These are phyloP conservation scores for Kwoniella heveanensis DNA, from an alignment of 768 basidiomycete species.

Conservation along the genomic window DNA sequence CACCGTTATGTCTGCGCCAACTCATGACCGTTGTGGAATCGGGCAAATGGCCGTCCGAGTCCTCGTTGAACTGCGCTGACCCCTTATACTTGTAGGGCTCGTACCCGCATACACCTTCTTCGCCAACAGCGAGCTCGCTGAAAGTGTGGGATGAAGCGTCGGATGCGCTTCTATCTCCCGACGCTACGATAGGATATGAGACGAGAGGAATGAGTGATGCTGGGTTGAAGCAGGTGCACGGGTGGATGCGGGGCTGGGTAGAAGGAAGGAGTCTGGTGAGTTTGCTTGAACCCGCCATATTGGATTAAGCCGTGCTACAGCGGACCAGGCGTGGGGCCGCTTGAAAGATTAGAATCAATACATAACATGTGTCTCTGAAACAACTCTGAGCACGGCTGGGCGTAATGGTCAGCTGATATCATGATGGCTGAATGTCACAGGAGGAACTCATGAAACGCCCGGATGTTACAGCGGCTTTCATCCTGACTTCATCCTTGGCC, in stretches of 20 bases:
- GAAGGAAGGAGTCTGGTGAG: constrained; percentile 47
- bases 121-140: constrained; percentile 46
- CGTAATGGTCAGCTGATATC: no score
- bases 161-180: constrained; percentile 46
- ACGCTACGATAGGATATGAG: constrained; percentile 46
- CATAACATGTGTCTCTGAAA: no score
- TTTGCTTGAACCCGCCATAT: not conserved
- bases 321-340: no score
- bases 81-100: constrained; percentile 41
- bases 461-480: constrained; percentile 53
- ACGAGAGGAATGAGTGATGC: constrained; percentile 45
- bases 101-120: constrained; percentile 52
- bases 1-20: no score
- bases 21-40: no score
- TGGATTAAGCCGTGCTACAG: no score
- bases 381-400: no score
- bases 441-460: constrained; percentile 49
- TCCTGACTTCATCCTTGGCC: constrained; percentile 50
- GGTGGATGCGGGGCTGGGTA: constrained; percentile 51
- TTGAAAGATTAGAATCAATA: no score
- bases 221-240: constrained; percentile 27
- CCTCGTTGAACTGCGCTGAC: no score
- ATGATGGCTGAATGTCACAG: constrained; percentile 19
- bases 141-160: constrained; percentile 51
- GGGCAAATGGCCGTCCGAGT: no score